Evolutionary conservation across 176 grass and related monocot species (phyloP).

Genomic region (Zizania latifolia): DNA sequence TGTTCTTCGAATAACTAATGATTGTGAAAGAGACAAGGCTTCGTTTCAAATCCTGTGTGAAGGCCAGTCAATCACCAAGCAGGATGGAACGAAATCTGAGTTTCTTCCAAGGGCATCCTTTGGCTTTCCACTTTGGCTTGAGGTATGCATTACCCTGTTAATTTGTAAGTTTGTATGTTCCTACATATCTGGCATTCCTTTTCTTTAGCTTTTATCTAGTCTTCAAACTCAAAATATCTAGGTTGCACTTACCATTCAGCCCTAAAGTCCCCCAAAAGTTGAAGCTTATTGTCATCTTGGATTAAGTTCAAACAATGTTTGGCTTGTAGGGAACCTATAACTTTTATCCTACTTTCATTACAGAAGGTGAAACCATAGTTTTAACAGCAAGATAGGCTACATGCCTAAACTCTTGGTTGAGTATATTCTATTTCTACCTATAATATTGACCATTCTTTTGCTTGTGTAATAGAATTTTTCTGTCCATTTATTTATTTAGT

Average conservation of each 20-base stretch:
- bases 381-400: neutral
- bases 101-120: constrained; percentile 60
- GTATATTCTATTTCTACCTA: neutral
- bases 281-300: neutral
- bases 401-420: neutral
- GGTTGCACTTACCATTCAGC: neutral
- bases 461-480: neutral
- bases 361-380: neutral
- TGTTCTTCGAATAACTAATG: constrained; percentile 75
- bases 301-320: neutral
- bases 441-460: neutral
- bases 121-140: constrained; percentile 83
- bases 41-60: constrained; percentile 71
- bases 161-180: neutral
- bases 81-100: constrained; percentile 49
- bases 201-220: neutral
- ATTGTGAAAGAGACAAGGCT: constrained; percentile 45
- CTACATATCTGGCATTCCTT: neutral
- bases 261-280: neutral
- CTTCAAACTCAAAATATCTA: neutral
- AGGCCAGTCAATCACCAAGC: constrained; percentile 46
- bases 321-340: too few species aligned
- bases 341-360: neutral
- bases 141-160: constrained; percentile 47
- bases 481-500: neutral